Conservation (phyloP, 176 grass and related monocot species). For the Oryza meyeriana region DNA sequence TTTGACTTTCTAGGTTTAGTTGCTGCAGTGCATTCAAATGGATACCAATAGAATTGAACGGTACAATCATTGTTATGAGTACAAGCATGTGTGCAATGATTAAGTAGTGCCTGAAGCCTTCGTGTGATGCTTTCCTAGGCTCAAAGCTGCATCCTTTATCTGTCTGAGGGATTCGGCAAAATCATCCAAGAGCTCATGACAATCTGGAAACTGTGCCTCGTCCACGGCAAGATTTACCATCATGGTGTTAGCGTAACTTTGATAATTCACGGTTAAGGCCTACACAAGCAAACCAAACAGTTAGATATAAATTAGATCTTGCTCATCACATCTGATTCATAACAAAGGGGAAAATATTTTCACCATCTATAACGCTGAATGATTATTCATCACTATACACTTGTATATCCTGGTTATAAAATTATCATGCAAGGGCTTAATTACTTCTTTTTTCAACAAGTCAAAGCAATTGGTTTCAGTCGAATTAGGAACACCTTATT, state of each 20-base stretch:
- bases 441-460: background rate
- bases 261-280: conserved; percentile 77
- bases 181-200: conserved; percentile 72
- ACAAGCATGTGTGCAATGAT: background rate
- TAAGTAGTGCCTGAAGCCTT: conserved; percentile 32
- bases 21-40: conserved; percentile 12
- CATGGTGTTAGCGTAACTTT: conserved; percentile 83
- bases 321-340: background rate
- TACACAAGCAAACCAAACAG: conserved; percentile 45
- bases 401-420: background rate
- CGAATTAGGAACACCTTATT: background rate
- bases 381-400: background rate
- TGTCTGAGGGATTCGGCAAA: conserved; percentile 64
- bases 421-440: background rate
- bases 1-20: conserved; percentile 17
- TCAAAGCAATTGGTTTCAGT: background rate
- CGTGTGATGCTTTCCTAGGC: conserved; percentile 23
- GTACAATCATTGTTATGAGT: conserved; percentile 8
- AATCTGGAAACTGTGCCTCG: conserved; percentile 61
- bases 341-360: background rate
- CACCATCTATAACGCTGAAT: background rate
- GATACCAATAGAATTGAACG: conserved; percentile 16
- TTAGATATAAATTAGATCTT: background rate
- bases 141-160: conserved; percentile 60
- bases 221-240: conserved; percentile 84